Evolutionary conservation across 129 eudicot genomes (phyloP).

Genomic region (Lactuca sativa): DNA sequence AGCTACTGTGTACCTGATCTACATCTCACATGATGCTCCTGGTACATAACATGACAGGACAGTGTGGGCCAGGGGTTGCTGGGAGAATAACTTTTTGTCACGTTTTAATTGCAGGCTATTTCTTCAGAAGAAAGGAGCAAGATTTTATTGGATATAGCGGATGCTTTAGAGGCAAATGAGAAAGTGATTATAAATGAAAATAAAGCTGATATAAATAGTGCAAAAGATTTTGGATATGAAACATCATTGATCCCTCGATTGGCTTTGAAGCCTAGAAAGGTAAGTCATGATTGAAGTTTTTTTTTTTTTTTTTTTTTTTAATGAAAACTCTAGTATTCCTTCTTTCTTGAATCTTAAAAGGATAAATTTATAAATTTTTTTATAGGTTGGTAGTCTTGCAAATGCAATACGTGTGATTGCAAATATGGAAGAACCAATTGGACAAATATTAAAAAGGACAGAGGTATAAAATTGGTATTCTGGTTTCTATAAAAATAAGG

Average conservation of each 20-base stretch:
- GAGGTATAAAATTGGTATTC: conserved; percentile 47
- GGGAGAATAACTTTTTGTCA: no score
- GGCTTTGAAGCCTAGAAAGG: conserved; percentile 81
- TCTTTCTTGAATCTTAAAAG: background rate
- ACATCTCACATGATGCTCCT: background rate
- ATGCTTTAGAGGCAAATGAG: conserved; percentile 79
- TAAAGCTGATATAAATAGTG: conserved; percentile 72
- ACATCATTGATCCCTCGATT: conserved; percentile 64
- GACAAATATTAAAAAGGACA: conserved; percentile 71
- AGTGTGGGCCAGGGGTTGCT: no score
- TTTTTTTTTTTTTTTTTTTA: no score
- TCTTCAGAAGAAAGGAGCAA: conserved; percentile 82
- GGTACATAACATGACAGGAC: no score
- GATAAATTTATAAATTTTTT: background rate
- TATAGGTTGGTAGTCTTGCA: conserved; percentile 82
- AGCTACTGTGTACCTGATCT: background rate
- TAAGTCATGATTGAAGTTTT: conserved; percentile 35
- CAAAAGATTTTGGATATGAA: conserved; percentile 74
- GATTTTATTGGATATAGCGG: conserved; percentile 72
- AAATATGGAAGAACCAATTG: conserved; percentile 92
- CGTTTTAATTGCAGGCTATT: conserved; percentile 49
- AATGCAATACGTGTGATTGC: conserved; percentile 90
- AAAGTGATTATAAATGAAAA: conserved; percentile 61
- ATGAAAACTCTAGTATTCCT: background rate
- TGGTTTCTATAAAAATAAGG: background rate